These are phyloP conservation scores for Aciculosporium take DNA, from an alignment of 2,329 filamentous ascomycete species.

Conservation along the genomic window DNA sequence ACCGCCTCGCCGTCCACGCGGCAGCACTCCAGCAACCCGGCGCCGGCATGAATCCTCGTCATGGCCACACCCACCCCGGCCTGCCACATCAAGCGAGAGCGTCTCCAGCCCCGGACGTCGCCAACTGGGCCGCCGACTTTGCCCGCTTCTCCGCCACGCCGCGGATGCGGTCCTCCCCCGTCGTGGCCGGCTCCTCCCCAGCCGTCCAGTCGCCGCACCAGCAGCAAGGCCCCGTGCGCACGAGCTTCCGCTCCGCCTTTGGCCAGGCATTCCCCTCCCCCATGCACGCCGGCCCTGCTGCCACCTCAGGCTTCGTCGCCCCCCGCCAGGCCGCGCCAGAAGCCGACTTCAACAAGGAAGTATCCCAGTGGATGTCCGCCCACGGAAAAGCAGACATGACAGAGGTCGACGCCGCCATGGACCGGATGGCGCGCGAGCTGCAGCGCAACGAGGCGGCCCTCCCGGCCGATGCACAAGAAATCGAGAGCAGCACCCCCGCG, in stretches of 20 bases:
- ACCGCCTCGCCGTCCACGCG: slow-evolving; percentile 20
- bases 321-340: slow-evolving; percentile 11
- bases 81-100: slow-evolving; percentile 13
- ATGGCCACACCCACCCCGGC: slow-evolving; percentile 4
- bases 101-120: slow-evolving; percentile 12
- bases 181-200: slow-evolving; percentile 6
- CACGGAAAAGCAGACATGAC: slow-evolving; percentile 21
- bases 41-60: neutral
- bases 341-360: slow-evolving; percentile 26
- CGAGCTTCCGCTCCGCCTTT: slow-evolving; percentile 18
- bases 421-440: slow-evolving; percentile 27
- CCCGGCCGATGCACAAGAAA: slow-evolving; percentile 11
- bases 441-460: slow-evolving; percentile 21
- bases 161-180: slow-evolving; percentile 12
- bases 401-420: slow-evolving; percentile 28
- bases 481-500: neutral
- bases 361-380: slow-evolving; percentile 26
- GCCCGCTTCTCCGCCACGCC: slow-evolving; percentile 17
- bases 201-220: slow-evolving; percentile 14
- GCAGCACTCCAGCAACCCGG: slow-evolving; percentile 14
- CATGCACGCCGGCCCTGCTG: slow-evolving; percentile 13
- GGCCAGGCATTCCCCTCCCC: slow-evolving; percentile 15
- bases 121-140: slow-evolving; percentile 25
- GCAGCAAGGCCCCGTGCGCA: slow-evolving; percentile 11
- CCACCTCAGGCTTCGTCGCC: slow-evolving; percentile 12